Evolutionary conservation across 495 filamentous ascomycete genomes (phyloP).

Genomic region (Penicillium goetzii): DNA sequence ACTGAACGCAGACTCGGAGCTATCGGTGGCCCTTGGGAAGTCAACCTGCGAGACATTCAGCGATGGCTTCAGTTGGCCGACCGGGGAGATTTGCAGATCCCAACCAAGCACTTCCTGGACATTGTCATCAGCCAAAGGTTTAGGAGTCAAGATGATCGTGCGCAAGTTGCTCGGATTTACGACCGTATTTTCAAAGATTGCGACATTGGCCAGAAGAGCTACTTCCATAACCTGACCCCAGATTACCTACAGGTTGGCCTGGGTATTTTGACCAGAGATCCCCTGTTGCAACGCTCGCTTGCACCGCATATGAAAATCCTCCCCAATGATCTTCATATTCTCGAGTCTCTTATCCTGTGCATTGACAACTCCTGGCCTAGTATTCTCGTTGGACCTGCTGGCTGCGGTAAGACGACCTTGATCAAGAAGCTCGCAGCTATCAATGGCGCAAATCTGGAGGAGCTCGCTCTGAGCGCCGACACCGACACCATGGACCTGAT

Average conservation of each 20-base stretch:
- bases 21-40: slow-evolving; percentile 93
- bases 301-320: slow-evolving; percentile 60
- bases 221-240: slow-evolving; percentile 70
- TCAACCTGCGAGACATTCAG: slow-evolving; percentile 91
- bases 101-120: slow-evolving; percentile 71
- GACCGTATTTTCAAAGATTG: slow-evolving; percentile 52
- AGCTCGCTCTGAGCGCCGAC: slow-evolving; percentile 85
- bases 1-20: slow-evolving; percentile 68
- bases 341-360: slow-evolving; percentile 87
- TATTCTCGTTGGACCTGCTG: slow-evolving; percentile 84
- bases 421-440: slow-evolving; percentile 78
- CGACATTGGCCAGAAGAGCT: slow-evolving; percentile 43
- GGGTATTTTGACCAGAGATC: slow-evolving; percentile 65
- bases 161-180: slow-evolving; percentile 66
- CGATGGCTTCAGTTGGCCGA: slow-evolving; percentile 81
- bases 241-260: slow-evolving; percentile 78
- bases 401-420: slow-evolving; percentile 81
- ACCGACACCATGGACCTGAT: slow-evolving; percentile 97
- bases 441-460: slow-evolving; percentile 70
- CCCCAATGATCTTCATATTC: slow-evolving; percentile 61
- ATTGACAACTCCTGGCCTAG: slow-evolving; percentile 84
- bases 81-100: slow-evolving; percentile 51
- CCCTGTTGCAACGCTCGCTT: slow-evolving; percentile 55
- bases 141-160: slow-evolving; percentile 67
- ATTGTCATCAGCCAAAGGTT: slow-evolving; percentile 91